These are phyloP conservation scores for Mortierella polycephala DNA, from an alignment of 371 early-diverging fungal genomes.

Conservation along the genomic window DNA sequence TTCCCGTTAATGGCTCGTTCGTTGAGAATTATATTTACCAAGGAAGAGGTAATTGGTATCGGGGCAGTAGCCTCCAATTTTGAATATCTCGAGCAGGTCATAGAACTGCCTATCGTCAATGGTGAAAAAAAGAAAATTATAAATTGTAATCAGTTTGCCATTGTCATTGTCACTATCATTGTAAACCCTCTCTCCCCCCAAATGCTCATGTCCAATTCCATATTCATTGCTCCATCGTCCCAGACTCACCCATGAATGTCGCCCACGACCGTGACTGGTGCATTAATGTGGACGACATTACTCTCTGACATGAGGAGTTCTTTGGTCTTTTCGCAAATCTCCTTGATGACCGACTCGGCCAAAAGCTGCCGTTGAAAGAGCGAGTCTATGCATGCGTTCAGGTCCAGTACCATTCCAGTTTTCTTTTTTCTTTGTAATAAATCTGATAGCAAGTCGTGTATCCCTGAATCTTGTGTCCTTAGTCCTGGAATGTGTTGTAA, in stretches of 20 bases:
- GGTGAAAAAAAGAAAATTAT: not conserved
- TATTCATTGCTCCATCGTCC: too few relatives aligned
- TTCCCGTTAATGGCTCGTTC: not conserved
- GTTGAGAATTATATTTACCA: slow-evolving; percentile 58
- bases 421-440: not conserved
- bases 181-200: too few relatives aligned
- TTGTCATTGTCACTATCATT: too few relatives aligned
- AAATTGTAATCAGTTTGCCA: not conserved
- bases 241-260: slow-evolving; percentile 89
- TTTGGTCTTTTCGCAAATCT: slow-evolving; percentile 90
- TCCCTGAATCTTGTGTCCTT: too few relatives aligned
- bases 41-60: slow-evolving; percentile 96
- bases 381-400: slow-evolving; percentile 76
- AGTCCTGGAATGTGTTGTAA: too few relatives aligned
- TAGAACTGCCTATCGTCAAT: slow-evolving; percentile 85
- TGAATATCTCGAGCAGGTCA: slow-evolving; percentile 95
- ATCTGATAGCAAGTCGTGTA: too few relatives aligned
- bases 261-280: slow-evolving; percentile 96
- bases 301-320: slow-evolving; percentile 90
- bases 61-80: slow-evolving; percentile 93
- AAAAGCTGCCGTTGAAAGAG: slow-evolving; percentile 83
- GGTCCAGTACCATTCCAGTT: slow-evolving; percentile 63
- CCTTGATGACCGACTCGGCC: slow-evolving; percentile 85
- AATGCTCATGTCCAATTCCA: not conserved
- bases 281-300: slow-evolving; percentile 88